Base-by-base conservation (phyloP, 2,329 filamentous ascomycete species). In the Alternaria brassicicola region DNA sequence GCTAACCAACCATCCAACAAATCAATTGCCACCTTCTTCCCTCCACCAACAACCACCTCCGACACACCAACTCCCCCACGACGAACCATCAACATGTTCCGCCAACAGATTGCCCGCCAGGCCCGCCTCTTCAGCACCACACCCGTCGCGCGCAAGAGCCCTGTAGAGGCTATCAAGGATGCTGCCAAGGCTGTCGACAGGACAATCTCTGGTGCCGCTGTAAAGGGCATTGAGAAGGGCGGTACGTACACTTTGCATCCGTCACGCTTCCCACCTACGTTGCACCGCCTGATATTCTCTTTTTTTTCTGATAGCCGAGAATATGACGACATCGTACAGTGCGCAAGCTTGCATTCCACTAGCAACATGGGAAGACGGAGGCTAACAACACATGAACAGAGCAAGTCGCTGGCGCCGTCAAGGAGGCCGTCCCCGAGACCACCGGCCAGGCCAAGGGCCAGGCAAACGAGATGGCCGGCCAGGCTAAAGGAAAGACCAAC, bases 171-270 rank as follows among this genome's bases (percentile, higher is more conserved):
- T 6, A 82, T 83, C 64, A 88, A 87, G 75, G 84, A 88, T 39
- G 82, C 84, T 0, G 73, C 85, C 45, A 86, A 88, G 78, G 80
- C 79, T 53, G 84, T 84, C 19, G 85, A 89, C 73, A 78, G 82
- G 60, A 80, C 79, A 21, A 80, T 87, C 33, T 82, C 84, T 1
- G 79, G 85, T 71, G 82, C 77, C 25, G 82, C 83, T 10, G 83
- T 88, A 21, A 85, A 85, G 76, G 86, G 86, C 43, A 87, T 88
- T 61, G 84, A 89, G 76, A 86, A 81, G 66, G 84, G 85, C 59
- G 82, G 86, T 88, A 83, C 58, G 86, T 81, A 62, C 23, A 52
- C 33, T 31, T 3, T 13, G 17, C 42, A 31, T 36, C 19, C 35
- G 23, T 6, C n/a, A 35, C 12, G 21, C 26, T 6, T 33, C 23